Conservation (phyloP, 225 moss, liverwort and hornwort species). For the Bryum argenteum region DNA sequence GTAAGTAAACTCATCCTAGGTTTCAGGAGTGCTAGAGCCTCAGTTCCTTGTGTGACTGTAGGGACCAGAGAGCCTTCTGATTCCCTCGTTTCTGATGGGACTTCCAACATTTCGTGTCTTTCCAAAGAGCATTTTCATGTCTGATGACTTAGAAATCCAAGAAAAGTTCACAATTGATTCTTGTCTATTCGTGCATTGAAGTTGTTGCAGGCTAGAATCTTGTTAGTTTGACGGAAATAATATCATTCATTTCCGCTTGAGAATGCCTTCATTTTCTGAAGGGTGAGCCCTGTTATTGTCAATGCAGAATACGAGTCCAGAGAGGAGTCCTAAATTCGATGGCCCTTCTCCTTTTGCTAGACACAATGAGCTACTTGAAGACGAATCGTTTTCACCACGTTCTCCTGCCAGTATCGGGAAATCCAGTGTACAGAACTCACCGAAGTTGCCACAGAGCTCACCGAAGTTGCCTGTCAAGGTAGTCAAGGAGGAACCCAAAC, state of each 20-base stretch:
- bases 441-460: constrained; percentile 33
- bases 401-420: constrained; percentile 31
- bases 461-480: constrained; percentile 34
- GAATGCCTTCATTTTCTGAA: not conserved
- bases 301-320: constrained; percentile 45
- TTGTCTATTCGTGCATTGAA: constrained; percentile 10
- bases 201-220: not conserved
- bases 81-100: not conserved
- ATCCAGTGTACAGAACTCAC: constrained; percentile 28
- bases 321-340: constrained; percentile 39
- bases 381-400: constrained; percentile 28
- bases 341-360: constrained; percentile 30
- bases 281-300: constrained; percentile 18
- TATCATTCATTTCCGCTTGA: not conserved
- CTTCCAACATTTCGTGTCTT: not conserved
- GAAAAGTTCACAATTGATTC: not conserved
- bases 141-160: not conserved
- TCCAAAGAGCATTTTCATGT: not conserved
- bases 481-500: constrained; percentile 30
- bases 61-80: not conserved
- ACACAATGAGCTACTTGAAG: constrained; percentile 30
- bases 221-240: constrained; percentile 6
- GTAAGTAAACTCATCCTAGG: constrained; percentile 35
- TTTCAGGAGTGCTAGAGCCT: not conserved
- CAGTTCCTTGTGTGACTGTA: not conserved